Percentiles rank a stretch among this genome's conserved stretches.
Conservation (phyloP, 257 asterid species). For the Lycium ferocissimum region DNA sequence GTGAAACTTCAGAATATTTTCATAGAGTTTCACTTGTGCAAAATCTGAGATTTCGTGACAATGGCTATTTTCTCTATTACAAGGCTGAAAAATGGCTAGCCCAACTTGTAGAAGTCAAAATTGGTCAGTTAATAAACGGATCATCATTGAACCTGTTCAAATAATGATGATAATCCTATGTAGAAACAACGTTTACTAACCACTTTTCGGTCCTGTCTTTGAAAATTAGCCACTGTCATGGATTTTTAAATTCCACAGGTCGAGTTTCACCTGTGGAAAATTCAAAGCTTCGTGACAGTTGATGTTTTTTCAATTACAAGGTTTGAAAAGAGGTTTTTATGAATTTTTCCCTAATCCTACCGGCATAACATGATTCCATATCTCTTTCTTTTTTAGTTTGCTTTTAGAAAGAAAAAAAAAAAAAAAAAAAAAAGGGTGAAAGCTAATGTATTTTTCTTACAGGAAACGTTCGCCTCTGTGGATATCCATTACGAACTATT, state of each 20-base stretch:
- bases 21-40: neutral
- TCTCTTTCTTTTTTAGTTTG: neutral
- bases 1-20: neutral
- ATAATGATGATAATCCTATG: neutral
- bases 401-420: no score
- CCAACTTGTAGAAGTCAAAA: neutral
- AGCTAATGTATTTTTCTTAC: neutral
- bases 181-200: neutral
- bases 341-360: neutral
- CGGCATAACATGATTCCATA: neutral
- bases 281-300: neutral
- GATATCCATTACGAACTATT: conserved; percentile 38
- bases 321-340: neutral
- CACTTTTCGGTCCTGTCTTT: neutral
- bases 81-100: neutral
- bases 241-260: neutral
- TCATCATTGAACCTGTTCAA: neutral
- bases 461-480: conserved; percentile 46
- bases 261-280: neutral
- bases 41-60: neutral
- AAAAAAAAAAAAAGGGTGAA: neutral
- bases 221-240: neutral
- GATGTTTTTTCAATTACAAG: neutral
- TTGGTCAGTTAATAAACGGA: neutral
- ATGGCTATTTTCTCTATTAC: neutral